Percentiles rank a stretch among this genome's conserved stretches.
Conservation (phyloP, 2,329 filamentous ascomycete genomes). For the Nothomitra cinnamomea region DNA sequence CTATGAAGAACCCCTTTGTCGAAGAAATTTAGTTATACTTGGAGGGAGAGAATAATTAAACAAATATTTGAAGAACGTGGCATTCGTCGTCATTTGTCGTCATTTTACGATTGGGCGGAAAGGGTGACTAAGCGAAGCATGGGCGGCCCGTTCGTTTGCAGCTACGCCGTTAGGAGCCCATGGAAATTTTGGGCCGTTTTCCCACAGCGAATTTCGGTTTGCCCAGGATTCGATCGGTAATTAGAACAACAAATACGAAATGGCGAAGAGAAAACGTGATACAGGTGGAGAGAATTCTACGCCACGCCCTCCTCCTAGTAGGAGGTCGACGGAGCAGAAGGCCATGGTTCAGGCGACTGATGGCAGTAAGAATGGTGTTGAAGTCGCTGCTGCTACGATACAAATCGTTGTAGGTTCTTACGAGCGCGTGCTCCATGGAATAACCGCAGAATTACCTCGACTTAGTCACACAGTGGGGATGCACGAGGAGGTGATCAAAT, state of each 20-base stretch:
- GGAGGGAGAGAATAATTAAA: too few relatives aligned
- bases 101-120: too few relatives aligned
- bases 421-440: slow-evolving; percentile 78
- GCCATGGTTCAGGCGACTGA: neutral
- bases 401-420: slow-evolving; percentile 91
- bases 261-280: slow-evolving; percentile 8
- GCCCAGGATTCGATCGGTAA: too few relatives aligned
- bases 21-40: too few relatives aligned
- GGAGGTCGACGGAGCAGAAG: neutral
- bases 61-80: too few relatives aligned
- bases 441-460: slow-evolving; percentile 39
- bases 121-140: too few relatives aligned
- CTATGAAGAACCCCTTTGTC: too few relatives aligned
- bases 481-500: slow-evolving; percentile 34
- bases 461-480: neutral
- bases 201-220: too few relatives aligned
- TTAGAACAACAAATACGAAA: neutral
- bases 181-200: too few relatives aligned
- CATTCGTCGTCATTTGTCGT: too few relatives aligned
- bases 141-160: too few relatives aligned
- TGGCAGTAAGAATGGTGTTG: neutral
- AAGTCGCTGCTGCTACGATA: slow-evolving; percentile 32
- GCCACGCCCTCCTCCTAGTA: neutral
- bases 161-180: too few relatives aligned
- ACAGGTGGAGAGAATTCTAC: neutral